phyloP scores from a whole-genome alignment of 176 grass and related monocot genomes.

The Phoenix roebelenii region DNA sequence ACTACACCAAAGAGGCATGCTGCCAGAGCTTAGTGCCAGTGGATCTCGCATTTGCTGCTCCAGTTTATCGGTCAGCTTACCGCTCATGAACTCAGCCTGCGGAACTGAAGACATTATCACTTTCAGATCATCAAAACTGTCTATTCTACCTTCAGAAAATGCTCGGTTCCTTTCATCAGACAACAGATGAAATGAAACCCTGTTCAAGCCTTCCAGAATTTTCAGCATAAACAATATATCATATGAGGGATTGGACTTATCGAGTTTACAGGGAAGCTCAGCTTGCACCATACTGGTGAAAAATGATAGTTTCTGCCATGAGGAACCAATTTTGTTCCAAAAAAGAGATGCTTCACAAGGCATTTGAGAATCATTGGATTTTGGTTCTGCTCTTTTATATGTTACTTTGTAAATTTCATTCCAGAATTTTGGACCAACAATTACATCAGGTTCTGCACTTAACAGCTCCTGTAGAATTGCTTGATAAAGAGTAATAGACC shows the following conservation, averaged over 20 bases:
- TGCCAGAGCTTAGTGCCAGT: constrained; percentile 48
- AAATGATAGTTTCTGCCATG: constrained; percentile 52
- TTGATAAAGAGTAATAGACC: constrained; percentile 74
- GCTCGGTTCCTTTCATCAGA: constrained; percentile 46
- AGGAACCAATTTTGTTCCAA: constrained; percentile 31
- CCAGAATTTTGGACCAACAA: constrained; percentile 82
- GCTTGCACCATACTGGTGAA: constrained; percentile 60
- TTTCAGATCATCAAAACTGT: constrained; percentile 56
- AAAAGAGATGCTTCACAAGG: constrained; percentile 17
- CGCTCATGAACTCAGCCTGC: constrained; percentile 64
- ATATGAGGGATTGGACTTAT: constrained; percentile 52
- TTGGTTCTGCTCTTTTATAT: constrained; percentile 44
- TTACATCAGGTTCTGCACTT: constrained; percentile 62
- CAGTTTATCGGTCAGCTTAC: constrained; percentile 91
- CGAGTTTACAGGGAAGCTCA: constrained; percentile 65
- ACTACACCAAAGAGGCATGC: constrained; percentile 76
- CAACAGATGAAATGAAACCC: constrained; percentile 40
- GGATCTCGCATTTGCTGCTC: constrained; percentile 96
- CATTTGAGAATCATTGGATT: constrained; percentile 17
- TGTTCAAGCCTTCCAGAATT: constrained; percentile 77
- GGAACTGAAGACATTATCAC: constrained; percentile 45
- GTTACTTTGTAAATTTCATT: constrained; percentile 50
- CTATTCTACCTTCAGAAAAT: constrained; percentile 55
- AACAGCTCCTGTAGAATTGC: constrained; percentile 73
- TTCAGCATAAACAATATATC: constrained; percentile 94